Evolutionary conservation across 208 protist species (phyloP).

Genomic region (Tetramitus jugosus): DNA sequence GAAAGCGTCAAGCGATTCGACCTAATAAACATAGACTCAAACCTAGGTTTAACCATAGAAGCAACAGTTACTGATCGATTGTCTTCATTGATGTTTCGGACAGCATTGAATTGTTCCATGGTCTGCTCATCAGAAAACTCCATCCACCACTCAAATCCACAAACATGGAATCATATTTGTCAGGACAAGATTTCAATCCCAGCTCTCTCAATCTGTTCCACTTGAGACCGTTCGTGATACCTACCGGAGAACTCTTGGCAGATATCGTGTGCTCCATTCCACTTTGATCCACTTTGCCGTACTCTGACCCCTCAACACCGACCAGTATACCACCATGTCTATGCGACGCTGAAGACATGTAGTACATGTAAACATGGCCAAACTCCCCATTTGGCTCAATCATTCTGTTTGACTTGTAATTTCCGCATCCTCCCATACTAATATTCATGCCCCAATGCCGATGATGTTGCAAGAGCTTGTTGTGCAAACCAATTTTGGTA

Average conservation of each 20-base stretch:
- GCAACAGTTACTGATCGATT: no score
- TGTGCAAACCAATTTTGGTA: neutral
- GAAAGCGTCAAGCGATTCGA: no score
- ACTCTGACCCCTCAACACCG: constrained; percentile 8
- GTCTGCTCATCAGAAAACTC: neutral
- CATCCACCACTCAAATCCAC: constrained; percentile 5
- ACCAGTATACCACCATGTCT: neutral
- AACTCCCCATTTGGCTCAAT: neutral
- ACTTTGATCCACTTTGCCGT: neutral
- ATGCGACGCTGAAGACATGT: neutral
- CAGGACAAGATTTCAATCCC: no score
- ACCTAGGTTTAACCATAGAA: no score
- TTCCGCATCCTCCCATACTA: neutral
- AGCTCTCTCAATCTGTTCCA: no score
- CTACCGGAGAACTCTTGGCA: neutral
- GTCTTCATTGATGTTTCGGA: no score
- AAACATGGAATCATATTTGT: constrained; percentile 14
- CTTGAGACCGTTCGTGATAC: neutral
- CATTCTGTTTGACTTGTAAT: no score
- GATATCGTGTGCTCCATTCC: neutral
- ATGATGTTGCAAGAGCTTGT: neutral
- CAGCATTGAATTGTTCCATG: no score
- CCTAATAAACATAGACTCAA: no score
- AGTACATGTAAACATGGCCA: constrained; percentile 13
- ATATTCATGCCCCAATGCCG: constrained; percentile 24